phyloP scores from a whole-genome alignment of 129 eudicot genomes.

The Tanacetum coccineum region DNA sequence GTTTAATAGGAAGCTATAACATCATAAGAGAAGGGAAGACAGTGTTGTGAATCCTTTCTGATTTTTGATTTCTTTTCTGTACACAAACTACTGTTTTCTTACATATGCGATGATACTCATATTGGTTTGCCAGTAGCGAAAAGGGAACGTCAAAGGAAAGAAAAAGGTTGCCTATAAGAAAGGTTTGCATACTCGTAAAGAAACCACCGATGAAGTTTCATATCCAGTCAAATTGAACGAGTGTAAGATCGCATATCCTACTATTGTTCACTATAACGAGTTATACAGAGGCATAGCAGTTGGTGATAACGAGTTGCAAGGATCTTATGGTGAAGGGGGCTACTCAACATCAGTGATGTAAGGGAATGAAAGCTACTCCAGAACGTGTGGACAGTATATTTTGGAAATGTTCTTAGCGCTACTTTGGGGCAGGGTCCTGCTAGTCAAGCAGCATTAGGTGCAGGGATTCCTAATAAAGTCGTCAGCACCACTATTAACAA shows the following conservation, averaged over 20 bases:
- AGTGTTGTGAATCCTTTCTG: too few relatives aligned
- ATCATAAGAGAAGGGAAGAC: too few relatives aligned
- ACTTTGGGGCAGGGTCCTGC: too few relatives aligned
- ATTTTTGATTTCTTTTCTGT: background rate
- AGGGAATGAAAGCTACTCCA: background rate
- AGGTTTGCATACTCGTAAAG: slow-evolving; percentile 28
- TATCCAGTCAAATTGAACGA: slow-evolving; percentile 23
- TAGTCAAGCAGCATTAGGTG: too few relatives aligned
- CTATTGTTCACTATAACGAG: slow-evolving; percentile 27
- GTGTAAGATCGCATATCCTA: slow-evolving; percentile 29
- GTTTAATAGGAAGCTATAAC: too few relatives aligned
- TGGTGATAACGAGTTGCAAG: slow-evolving; percentile 17
- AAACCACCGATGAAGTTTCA: slow-evolving; percentile 25
- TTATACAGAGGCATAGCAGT: slow-evolving; percentile 28
- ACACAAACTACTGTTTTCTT: background rate
- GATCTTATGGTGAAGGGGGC: slow-evolving; percentile 16
- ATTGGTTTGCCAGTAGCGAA: slow-evolving; percentile 40
- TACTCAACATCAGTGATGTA: slow-evolving; percentile 3
- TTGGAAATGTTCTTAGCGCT: too few relatives aligned
- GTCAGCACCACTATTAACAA: too few relatives aligned
- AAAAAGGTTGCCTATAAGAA: slow-evolving; percentile 41
- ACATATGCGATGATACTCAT: slow-evolving; percentile 11
- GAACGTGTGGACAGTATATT: too few relatives aligned
- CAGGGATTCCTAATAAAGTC: too few relatives aligned
- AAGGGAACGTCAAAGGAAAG: slow-evolving; percentile 41